Evolutionary conservation across 371 early-diverging fungal species (phyloP).

Genomic region (Aphelidium insulamus): DNA sequence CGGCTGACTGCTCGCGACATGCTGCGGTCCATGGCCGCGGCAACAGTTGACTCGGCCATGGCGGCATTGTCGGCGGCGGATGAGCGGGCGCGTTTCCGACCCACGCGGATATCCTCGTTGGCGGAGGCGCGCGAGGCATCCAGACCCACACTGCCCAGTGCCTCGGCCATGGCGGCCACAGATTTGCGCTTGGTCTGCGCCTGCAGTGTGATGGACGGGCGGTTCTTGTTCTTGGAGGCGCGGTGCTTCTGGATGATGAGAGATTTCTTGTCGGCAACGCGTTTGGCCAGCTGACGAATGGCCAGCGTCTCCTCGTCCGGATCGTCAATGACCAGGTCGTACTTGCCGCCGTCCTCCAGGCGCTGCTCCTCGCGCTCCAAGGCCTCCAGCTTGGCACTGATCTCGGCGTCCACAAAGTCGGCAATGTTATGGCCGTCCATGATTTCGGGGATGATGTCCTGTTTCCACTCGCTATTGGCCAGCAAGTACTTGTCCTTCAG

Average conservation of each 20-base stretch:
- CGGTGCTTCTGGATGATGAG: constrained; percentile 51
- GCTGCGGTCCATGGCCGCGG: too few species aligned
- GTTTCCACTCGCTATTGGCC: constrained; percentile 78
- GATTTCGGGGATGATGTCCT: constrained; percentile 98
- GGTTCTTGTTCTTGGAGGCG: constrained; percentile 39
- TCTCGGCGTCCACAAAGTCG: constrained; percentile 97
- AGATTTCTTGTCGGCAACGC: constrained; percentile 63
- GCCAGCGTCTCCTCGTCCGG: constrained; percentile 46
- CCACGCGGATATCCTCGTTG: constrained; percentile 13
- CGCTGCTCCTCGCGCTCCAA: constrained; percentile 94
- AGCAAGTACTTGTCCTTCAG: constrained; percentile 73
- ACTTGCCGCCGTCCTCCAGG: constrained; percentile 75
- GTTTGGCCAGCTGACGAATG: constrained; percentile 47
- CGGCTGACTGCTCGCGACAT: constrained; percentile 21
- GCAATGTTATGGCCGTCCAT: constrained; percentile 98
- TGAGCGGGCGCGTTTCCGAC: constrained; percentile 41
- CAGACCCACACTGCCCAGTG: constrained; percentile 34
- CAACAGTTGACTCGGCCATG: constrained; percentile 21
- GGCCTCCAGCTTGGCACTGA: constrained; percentile 81
- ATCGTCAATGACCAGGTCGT: constrained; percentile 69
- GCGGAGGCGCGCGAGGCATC: constrained; percentile 21
- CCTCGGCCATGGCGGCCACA: constrained; percentile 25
- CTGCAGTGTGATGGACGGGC: constrained; percentile 22
- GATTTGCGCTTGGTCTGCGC: constrained; percentile 16
- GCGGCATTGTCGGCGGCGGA: constrained; percentile 25